These are phyloP conservation scores for Lindgomyces ingoldianus DNA, from an alignment of 495 filamentous ascomycete species.

Conservation along the genomic window DNA sequence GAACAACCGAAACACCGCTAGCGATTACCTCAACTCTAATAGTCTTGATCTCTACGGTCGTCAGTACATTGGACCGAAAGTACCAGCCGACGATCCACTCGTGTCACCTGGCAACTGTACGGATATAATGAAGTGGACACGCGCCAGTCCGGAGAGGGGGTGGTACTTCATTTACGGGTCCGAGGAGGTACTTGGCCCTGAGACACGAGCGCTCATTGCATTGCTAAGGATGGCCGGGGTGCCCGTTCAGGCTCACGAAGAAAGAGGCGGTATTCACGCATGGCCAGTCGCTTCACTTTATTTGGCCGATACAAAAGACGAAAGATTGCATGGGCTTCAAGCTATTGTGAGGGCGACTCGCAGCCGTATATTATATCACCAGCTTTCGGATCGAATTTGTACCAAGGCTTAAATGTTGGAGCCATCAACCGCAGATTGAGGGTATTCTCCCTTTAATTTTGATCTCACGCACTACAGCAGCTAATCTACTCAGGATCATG, in stretches of 20 bases:
- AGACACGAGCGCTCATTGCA: slow-evolving; percentile 56
- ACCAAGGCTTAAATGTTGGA: too few relatives aligned
- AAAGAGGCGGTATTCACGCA: slow-evolving; percentile 68
- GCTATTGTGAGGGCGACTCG: slow-evolving; percentile 48
- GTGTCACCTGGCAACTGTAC: slow-evolving; percentile 68
- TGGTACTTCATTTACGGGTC: slow-evolving; percentile 66
- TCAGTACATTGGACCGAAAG: slow-evolving; percentile 60
- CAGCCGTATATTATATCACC: not conserved
- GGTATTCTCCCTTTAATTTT: too few relatives aligned
- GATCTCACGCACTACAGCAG: too few relatives aligned
- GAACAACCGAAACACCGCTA: slow-evolving; percentile 57
- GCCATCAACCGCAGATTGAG: too few relatives aligned
- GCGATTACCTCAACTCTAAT: slow-evolving; percentile 61
- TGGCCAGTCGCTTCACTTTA: slow-evolving; percentile 77
- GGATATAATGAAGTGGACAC: slow-evolving; percentile 63
- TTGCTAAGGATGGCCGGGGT: slow-evolving; percentile 52
- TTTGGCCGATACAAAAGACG: slow-evolving; percentile 56
- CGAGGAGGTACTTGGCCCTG: slow-evolving; percentile 70
- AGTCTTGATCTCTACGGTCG: slow-evolving; percentile 62
- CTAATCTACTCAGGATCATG: too few relatives aligned
- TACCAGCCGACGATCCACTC: slow-evolving; percentile 53
- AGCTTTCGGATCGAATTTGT: not conserved
- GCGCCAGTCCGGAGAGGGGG: slow-evolving; percentile 59
- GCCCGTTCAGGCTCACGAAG: slow-evolving; percentile 52
- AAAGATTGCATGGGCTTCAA: slow-evolving; percentile 59